phyloP scores from a whole-genome alignment of 2,329 filamentous ascomycete genomes.

The Paecilomyces sp. region DNA sequence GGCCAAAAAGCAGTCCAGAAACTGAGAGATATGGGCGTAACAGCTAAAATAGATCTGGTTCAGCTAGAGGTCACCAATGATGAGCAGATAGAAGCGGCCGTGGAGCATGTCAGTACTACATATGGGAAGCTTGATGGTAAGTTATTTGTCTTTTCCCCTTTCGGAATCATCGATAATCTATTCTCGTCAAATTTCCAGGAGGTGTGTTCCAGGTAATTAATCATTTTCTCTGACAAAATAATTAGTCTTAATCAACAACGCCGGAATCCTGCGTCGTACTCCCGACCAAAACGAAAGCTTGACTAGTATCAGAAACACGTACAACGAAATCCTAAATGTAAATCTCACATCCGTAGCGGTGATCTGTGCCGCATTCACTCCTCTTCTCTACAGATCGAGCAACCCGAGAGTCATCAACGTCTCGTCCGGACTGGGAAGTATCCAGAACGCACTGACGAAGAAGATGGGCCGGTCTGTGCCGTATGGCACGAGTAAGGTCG shows the following conservation, averaged over 20 bases:
- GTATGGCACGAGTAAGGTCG: conserved; percentile 30
- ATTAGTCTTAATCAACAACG: conserved; percentile 35
- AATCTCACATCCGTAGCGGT: conserved; percentile 41
- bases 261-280: conserved; percentile 22
- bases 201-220: background rate
- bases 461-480: conserved; percentile 15
- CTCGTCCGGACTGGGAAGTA: conserved; percentile 22
- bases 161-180: background rate
- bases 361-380: conserved; percentile 21
- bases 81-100: conserved; percentile 13
- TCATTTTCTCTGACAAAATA: background rate
- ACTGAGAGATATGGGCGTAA: conserved; percentile 11
- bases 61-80: conserved; percentile 22
- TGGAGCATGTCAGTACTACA: conserved; percentile 11
- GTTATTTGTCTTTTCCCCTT: background rate
- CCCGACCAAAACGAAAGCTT: conserved; percentile 13
- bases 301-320: conserved; percentile 23
- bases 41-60: conserved; percentile 14
- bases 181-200: background rate
- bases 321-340: conserved; percentile 28
- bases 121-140: conserved; percentile 20
- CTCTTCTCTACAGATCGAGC: conserved; percentile 17
- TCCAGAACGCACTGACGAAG: conserved; percentile 33
- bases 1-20: conserved; percentile 20
- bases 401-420: conserved; percentile 26